phyloP scores from a whole-genome alignment of 2,329 filamentous ascomycete genomes.

The Knufia fluminis region DNA sequence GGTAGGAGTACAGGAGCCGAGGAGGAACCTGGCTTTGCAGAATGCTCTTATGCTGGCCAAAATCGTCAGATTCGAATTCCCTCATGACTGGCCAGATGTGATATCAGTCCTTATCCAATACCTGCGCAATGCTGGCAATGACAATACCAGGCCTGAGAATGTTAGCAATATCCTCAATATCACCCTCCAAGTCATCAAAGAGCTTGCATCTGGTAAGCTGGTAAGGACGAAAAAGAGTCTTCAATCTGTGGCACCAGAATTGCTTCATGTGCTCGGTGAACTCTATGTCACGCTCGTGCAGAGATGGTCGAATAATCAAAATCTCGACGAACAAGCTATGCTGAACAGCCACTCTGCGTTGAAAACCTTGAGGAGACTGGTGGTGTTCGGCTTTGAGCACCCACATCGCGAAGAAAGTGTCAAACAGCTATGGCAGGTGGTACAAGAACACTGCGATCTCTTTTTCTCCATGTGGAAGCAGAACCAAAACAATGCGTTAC shows the following conservation, averaged over 20 bases:
- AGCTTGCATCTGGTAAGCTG: slow-evolving; percentile 71
- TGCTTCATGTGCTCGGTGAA: slow-evolving; percentile 67
- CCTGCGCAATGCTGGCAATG: slow-evolving; percentile 21
- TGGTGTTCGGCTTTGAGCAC: slow-evolving; percentile 73
- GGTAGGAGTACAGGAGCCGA: slow-evolving; percentile 66
- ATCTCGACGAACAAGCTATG: slow-evolving; percentile 45
- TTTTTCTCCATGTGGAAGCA: slow-evolving; percentile 57
- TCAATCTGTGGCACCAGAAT: slow-evolving; percentile 69
- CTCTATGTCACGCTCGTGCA: slow-evolving; percentile 69
- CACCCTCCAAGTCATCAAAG: slow-evolving; percentile 79
- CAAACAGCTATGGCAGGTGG: slow-evolving; percentile 68
- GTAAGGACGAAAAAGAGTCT: slow-evolving; percentile 65
- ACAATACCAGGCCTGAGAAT: slow-evolving; percentile 10
- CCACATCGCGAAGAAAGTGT: slow-evolving; percentile 72
- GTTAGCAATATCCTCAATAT: slow-evolving; percentile 21
- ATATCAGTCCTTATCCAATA: slow-evolving; percentile 34
- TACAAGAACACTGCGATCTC: slow-evolving; percentile 67
- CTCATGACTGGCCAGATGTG: slow-evolving; percentile 60
- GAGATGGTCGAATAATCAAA: slow-evolving; percentile 52
- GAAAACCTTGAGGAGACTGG: slow-evolving; percentile 68
- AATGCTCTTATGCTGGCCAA: slow-evolving; percentile 84
- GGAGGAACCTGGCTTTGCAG: slow-evolving; percentile 68
- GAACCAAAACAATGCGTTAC: slow-evolving; percentile 49
- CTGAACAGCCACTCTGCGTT: slow-evolving; percentile 57
- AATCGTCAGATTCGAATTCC: slow-evolving; percentile 81